Base-by-base conservation (phyloP, 192 early-diverging fungal species). In the Coemansia sp. region DNA sequence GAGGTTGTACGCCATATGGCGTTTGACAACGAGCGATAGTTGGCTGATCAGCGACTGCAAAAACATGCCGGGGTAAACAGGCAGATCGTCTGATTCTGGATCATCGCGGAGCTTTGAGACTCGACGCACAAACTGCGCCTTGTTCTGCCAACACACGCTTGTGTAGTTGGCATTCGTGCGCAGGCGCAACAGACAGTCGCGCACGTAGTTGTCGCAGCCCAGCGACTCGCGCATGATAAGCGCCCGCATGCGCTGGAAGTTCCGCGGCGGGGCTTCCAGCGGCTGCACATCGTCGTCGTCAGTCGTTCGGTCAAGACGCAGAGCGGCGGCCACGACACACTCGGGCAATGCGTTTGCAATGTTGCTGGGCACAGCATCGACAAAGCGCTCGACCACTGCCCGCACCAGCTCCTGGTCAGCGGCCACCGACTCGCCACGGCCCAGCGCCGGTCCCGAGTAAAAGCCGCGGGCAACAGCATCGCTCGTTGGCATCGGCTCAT, bases 1-100 rank as follows among this genome's bases (percentile, higher is more conserved):
- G 53, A 87, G 63, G 56, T 85, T 86, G 22, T 84, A 81, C 24
- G 84, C 86, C 64, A 87, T 82, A n/a, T 84, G 75, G 10, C 75
- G 76, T 50, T 76, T 72, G 2, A 85, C 60, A 22, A 73, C 72
- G 15, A 67, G 35, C 5, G 60, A 37, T n/a, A 87, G 66, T 61
- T 83, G 80, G 24, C 61, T 58, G 38, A 85, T 64, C 3, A 87
- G 69, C 23, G 78, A 76, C 4, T 64, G 59, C 32, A 87, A 48
- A 56, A 87, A 87, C 3, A 72, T 64, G 21, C 86, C 86, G n/a
- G 85, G 85, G 45, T 83, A 87, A 11, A 5, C 37, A 0, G 56
- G 51, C 65, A 71, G 51, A 19, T 11, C 21, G 17, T 59, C 48
- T 27, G 67, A 66, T 12, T 15, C 41, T 2, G 14, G 41, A 3